Evolutionary conservation across 345 rosid species (phyloP).

Genomic region (Ailanthus altissimus): DNA sequence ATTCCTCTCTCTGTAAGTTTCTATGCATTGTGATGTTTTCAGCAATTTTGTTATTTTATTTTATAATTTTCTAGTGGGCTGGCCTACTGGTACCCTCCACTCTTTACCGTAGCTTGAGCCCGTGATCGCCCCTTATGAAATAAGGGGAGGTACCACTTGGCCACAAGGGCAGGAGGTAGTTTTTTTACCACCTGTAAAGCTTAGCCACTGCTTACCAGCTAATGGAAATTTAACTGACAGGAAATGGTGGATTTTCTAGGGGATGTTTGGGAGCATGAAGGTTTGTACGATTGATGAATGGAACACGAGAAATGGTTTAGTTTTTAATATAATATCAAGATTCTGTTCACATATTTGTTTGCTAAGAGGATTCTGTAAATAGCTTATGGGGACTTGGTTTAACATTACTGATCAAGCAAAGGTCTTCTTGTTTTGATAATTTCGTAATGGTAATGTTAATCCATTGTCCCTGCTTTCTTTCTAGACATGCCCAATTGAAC

Average conservation of each 20-base stretch:
- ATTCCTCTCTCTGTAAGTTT: slow-evolving; percentile 63
- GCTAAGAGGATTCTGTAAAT: slow-evolving; percentile 19
- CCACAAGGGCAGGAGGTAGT: not conserved
- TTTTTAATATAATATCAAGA: not conserved
- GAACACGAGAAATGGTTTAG: not conserved
- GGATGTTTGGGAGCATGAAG: slow-evolving; percentile 57
- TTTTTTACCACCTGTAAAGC: not conserved
- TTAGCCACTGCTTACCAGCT: not conserved
- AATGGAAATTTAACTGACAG: slow-evolving; percentile 29
- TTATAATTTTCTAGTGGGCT: not conserved
- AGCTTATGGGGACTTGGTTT: slow-evolving; percentile 13
- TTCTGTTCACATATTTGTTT: not conserved
- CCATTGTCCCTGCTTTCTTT: not conserved
- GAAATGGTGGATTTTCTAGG: slow-evolving; percentile 65
- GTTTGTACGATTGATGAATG: slow-evolving; percentile 44
- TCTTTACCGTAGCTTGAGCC: not conserved
- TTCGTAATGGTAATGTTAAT: not conserved
- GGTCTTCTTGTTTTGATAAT: slow-evolving; percentile 1
- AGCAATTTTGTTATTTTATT: not conserved
- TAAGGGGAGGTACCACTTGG: not conserved
- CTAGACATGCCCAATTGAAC: not conserved
- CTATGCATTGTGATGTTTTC: not conserved
- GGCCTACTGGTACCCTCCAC: not conserved
- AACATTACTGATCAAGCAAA: slow-evolving; percentile 1
- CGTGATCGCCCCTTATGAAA: not conserved